phyloP scores from a whole-genome alignment of 345 rosid genomes.

The Chamaenerion angustifolium region DNA sequence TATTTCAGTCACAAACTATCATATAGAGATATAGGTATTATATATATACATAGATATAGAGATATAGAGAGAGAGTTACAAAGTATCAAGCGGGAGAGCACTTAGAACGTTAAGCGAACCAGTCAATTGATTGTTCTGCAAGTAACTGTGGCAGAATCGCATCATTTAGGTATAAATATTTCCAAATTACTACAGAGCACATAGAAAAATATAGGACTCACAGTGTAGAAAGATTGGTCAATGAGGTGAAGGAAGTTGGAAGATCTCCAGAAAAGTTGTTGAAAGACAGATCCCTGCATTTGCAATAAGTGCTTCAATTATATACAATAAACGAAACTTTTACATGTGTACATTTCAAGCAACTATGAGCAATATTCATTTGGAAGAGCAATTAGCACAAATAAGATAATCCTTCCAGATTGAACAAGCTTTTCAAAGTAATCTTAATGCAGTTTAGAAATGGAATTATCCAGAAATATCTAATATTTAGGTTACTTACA shows the following conservation, averaged over 20 bases:
- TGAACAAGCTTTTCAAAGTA: no score
- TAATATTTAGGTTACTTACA: no score
- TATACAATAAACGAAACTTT: no score
- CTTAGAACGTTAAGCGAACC: constrained; percentile 64
- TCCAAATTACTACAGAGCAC: no score
- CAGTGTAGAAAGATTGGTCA: constrained; percentile 61
- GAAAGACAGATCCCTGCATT: constrained; percentile 79
- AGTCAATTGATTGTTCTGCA: constrained; percentile 84
- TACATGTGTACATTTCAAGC: no score
- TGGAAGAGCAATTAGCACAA: no score
- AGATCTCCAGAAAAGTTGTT: constrained; percentile 88
- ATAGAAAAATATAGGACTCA: constrained; percentile 23
- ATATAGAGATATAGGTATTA: background rate
- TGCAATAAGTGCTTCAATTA: background rate
- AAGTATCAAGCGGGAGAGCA: constrained; percentile 49
- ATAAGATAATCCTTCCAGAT: no score
- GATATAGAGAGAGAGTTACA: constrained; percentile 39
- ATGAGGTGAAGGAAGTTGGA: constrained; percentile 64
- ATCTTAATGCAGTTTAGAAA: no score
- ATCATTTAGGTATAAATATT: constrained; percentile 5
- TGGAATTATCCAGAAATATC: no score
- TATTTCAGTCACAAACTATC: background rate
- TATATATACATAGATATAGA: background rate
- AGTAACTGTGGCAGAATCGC: constrained; percentile 37
- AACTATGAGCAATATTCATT: no score